Evolutionary conservation across 1,284 basidiomycete genomes (phyloP).

Genomic region (Chalciporus sp.): DNA sequence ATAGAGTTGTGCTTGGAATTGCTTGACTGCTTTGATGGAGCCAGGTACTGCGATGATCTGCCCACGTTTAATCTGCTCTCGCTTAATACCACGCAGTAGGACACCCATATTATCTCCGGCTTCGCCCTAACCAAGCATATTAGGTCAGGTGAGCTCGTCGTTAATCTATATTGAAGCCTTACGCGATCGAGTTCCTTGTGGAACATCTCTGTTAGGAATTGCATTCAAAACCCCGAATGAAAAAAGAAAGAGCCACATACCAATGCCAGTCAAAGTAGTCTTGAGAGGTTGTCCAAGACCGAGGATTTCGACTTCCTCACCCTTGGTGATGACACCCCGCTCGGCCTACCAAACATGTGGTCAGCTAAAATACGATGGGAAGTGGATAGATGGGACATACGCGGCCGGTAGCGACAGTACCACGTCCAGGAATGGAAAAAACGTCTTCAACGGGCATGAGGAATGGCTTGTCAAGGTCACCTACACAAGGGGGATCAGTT

Average conservation of each 20-base stretch:
- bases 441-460: slow-evolving; percentile 97
- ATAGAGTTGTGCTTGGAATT: slow-evolving; percentile 93
- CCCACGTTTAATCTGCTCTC: slow-evolving; percentile 94
- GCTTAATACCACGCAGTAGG: slow-evolving; percentile 95
- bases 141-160: neutral
- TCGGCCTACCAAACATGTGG: slow-evolving; percentile 64
- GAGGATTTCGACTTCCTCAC: slow-evolving; percentile 92
- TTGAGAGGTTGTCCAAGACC: slow-evolving; percentile 86
- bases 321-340: slow-evolving; percentile 92
- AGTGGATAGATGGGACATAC: slow-evolving; percentile 38
- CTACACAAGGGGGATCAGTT: slow-evolving; percentile 37
- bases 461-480: slow-evolving; percentile 98
- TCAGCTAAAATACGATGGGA: slow-evolving; percentile 4
- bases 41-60: slow-evolving; percentile 91
- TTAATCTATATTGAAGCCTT: slow-evolving; percentile 23
- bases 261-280: slow-evolving; percentile 95
- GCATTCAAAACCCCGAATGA: slow-evolving; percentile 9
- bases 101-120: slow-evolving; percentile 99
- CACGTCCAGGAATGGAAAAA: slow-evolving; percentile 98
- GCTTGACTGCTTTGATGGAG: slow-evolving; percentile 93
- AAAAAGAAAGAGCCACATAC: slow-evolving; percentile 44
- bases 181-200: slow-evolving; percentile 98
- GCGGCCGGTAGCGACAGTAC: slow-evolving; percentile 96
- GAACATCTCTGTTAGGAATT: slow-evolving; percentile 83
- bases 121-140: slow-evolving; percentile 63